Evolutionary conservation across 1,139 yeast genomes (phyloP).

Genomic region (Lodderomyces margitis): DNA sequence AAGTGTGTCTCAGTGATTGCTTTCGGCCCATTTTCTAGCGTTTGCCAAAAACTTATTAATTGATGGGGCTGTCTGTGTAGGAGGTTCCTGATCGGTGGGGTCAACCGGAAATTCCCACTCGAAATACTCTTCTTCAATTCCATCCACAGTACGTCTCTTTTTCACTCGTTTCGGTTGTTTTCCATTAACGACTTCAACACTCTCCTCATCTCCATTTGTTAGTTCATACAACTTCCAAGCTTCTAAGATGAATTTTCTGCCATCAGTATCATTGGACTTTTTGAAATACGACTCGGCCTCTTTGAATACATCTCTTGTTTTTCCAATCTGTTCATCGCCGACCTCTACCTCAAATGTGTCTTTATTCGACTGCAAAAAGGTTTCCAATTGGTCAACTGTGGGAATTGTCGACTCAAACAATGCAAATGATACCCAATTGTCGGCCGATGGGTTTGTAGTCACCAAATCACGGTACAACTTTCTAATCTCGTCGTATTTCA

Average conservation of each 20-base stretch:
- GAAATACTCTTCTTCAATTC: constrained; percentile 52
- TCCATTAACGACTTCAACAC: constrained; percentile 33
- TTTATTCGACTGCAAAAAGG: constrained; percentile 27
- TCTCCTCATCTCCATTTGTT: constrained; percentile 52
- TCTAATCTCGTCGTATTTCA: constrained; percentile 59
- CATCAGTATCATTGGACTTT: constrained; percentile 34
- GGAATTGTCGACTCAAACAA: constrained; percentile 72
- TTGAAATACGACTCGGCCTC: constrained; percentile 51
- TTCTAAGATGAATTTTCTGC: constrained; percentile 55
- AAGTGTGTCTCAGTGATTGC: constrained; percentile 1
- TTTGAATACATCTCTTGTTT: constrained; percentile 56
- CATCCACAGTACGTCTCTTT: constrained; percentile 41
- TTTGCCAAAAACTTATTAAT: constrained; percentile 57
- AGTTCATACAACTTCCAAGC: constrained; percentile 68
- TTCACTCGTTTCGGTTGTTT: constrained; percentile 61
- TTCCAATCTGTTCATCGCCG: constrained; percentile 48
- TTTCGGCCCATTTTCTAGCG: constrained; percentile 59
- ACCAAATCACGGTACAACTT: constrained; percentile 47
- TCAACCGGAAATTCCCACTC: constrained; percentile 63
- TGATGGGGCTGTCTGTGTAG: constrained; percentile 7
- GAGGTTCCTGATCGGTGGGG: constrained; percentile 3
- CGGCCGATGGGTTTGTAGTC: constrained; percentile 29
- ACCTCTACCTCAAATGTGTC: constrained; percentile 51
- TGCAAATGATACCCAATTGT: constrained; percentile 68
- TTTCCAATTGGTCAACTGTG: constrained; percentile 46